Percentiles rank a stretch among this genome's conserved stretches.
These are phyloP conservation scores for Aschersonia sp. DNA, from an alignment of 2,329 filamentous ascomycete genomes.

Conservation along the genomic window DNA sequence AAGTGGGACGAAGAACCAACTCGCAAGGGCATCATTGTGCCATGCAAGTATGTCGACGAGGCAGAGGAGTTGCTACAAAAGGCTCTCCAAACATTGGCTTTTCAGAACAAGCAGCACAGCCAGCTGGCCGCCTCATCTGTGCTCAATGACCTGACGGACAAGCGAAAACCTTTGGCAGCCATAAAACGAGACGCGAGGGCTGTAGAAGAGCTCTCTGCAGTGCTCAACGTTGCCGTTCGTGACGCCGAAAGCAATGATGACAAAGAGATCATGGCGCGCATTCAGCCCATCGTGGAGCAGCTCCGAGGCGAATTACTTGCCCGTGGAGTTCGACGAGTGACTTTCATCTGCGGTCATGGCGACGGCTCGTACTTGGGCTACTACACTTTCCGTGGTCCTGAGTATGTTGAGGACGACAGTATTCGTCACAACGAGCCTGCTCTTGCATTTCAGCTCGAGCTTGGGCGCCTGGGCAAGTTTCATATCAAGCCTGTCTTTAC, in stretches of 20 bases:
- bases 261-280: constrained; percentile 62
- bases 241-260: constrained; percentile 79
- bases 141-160: constrained; percentile 59
- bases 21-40: constrained; percentile 87
- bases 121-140: constrained; percentile 38
- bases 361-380: constrained; percentile 93
- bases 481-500: constrained; percentile 97
- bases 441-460: constrained; percentile 95
- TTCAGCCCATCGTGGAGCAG: constrained; percentile 61
- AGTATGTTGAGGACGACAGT: constrained; percentile 80
- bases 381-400: constrained; percentile 93
- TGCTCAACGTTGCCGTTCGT: constrained; percentile 82
- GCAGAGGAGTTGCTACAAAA: constrained; percentile 74
- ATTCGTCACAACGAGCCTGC: constrained; percentile 97
- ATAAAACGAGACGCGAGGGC: constrained; percentile 21
- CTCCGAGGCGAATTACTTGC: constrained; percentile 73
- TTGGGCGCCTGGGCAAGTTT: constrained; percentile 89
- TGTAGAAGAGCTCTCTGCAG: constrained; percentile 72
- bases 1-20: constrained; percentile 63
- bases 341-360: constrained; percentile 90
- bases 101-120: constrained; percentile 41
- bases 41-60: constrained; percentile 87
- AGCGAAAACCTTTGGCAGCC: constrained; percentile 38
- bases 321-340: constrained; percentile 75
- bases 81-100: constrained; percentile 72